Percentiles rank a stretch among this genome's conserved stretches.
phyloP scores from a whole-genome alignment of 257 asterid genomes.

The Parsonsia alboflavescens region DNA sequence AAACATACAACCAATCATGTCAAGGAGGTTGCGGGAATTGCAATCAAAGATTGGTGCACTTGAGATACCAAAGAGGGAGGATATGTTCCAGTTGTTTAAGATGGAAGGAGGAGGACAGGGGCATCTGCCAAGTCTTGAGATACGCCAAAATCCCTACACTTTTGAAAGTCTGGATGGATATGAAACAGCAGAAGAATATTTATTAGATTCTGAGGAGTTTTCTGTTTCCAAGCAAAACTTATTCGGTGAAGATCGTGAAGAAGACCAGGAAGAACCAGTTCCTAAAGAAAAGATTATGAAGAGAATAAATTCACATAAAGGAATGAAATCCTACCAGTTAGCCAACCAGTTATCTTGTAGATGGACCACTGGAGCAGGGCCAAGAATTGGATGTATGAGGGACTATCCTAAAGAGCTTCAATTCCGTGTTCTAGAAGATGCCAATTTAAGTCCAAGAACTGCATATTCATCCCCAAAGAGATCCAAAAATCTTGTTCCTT shows the following conservation, averaged over 20 bases:
- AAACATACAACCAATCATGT: constrained; percentile 22
- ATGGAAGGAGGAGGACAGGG: constrained; percentile 16
- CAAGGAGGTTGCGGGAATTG: constrained; percentile 50
- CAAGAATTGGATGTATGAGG: constrained; percentile 82
- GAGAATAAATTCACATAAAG: constrained; percentile 65
- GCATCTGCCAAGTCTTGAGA: constrained; percentile 25
- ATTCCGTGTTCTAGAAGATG: constrained; percentile 58
- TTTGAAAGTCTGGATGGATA: constrained; percentile 51
- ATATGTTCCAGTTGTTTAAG: constrained; percentile 33
- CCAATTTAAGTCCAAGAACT: constrained; percentile 61
- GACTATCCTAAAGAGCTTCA: constrained; percentile 88
- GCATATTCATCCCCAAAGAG: constrained; percentile 32
- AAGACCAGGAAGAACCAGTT: constrained; percentile 40
- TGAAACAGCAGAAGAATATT: constrained; percentile 67
- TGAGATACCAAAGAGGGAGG: constrained; percentile 47
- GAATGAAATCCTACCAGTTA: constrained; percentile 64
- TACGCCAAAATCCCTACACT: background rate
- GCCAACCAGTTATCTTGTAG: constrained; percentile 66
- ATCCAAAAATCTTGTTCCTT: constrained; percentile 20
- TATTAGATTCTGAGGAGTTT: constrained; percentile 60
- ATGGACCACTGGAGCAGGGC: constrained; percentile 98
- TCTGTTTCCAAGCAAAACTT: constrained; percentile 54
- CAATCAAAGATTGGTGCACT: constrained; percentile 50
- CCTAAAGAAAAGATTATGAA: constrained; percentile 57
- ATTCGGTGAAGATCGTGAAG: constrained; percentile 38